Base-by-base conservation (phyloP, 2,329 filamentous ascomycete genomes). In the Diaporthe vexans region DNA sequence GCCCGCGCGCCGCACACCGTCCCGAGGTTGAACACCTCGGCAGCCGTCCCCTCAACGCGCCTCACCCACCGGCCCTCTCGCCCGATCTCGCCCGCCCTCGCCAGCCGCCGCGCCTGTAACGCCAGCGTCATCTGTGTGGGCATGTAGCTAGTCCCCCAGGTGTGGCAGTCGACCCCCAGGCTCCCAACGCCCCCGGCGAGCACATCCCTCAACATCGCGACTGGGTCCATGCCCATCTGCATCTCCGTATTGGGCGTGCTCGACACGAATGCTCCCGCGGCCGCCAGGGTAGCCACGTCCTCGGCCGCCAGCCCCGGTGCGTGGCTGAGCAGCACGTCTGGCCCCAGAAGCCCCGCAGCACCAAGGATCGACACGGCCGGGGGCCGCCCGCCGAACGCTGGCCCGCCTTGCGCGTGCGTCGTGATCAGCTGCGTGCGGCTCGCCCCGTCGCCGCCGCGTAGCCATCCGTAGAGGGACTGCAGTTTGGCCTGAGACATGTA, bases 211-310 rank as follows among this genome's bases (percentile, higher is more conserved):
- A 74, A 70, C 74, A 85, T 81, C 48, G 82, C 83, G 3, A 86
- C 80, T 0, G 84, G 82, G 4, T 78, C 68, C 0, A 82, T 82
- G 0, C 81, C 83, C 86, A 88, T 88, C 75, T 89, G 86, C 13
- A 87, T 77, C 77, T 89, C 88, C 0, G 86, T 86, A n/a, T 84
- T 85, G 0, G 87, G 87, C 0, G 88, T 89, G 21, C 80, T 82
- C 3, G 85, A 86, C 21, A 88, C 78, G 58, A 81, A 80, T 1
- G 81, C 82, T 9, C 82, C 80, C 13, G 81, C 77, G 26, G 79
- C 76, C 40, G 79, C 77, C 24, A 88, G 79, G 1, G 82, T 71
- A 11, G 79, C 77, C 1, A 81, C 82, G 61, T 87, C 85, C 10
- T 81, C 78, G 4, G 79, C 75, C 7, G 76, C 77, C 24, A 83